Base-by-base conservation (phyloP, 1,284 basidiomycete genomes). In the Pascua sp. region DNA sequence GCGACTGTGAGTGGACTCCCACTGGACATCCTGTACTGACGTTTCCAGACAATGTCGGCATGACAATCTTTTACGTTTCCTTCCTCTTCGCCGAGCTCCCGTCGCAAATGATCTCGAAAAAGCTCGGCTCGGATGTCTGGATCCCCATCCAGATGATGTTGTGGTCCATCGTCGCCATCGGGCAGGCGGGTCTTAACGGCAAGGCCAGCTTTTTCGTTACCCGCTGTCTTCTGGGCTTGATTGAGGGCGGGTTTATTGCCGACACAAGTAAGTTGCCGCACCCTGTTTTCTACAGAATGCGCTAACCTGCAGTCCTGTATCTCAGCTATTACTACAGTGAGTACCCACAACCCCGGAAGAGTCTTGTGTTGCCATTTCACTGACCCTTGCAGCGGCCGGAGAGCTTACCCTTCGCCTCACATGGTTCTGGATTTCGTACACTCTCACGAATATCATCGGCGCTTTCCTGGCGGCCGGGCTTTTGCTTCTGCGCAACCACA, bases 171-270 rank as follows among this genome's bases (percentile, higher is more conserved):
- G 65, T 75, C 4, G 65, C 70, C 10, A 67, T 69, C 38, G 58
- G 54, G 13, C 75, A 77, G 50, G 56, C 60, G n/a, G 63, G 57
- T 5, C 49, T 75, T 42, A 63, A 57, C 10, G 64, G 66, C 42
- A 59, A 57, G 45, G 49, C 59, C 0, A 66, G 65, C 2, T 78
- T 76, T 66, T 70, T 68, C 47, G 66, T 66, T 8, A 68, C 73
- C 8, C 67, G 77, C 8, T 37, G 44, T 0, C 51, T 62, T 5
- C 68, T 80, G 32, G 76, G 76, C 32, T 61, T 76, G 24, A 47
- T 63, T 13, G 76, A 78, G 59, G 73, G 64, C 3, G 77, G 77
- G 0, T 78, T 79, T 54, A 71, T 80, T 11, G 73, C 78, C 2
- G 76, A 77, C 56, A 67, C 69, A 11, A 32, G 24, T 32, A 7